Percentiles rank a stretch among this genome's conserved stretches.
These are phyloP conservation scores for Pachyrhizus erosus DNA, from an alignment of 306 rosid genomes.

Conservation along the genomic window DNA sequence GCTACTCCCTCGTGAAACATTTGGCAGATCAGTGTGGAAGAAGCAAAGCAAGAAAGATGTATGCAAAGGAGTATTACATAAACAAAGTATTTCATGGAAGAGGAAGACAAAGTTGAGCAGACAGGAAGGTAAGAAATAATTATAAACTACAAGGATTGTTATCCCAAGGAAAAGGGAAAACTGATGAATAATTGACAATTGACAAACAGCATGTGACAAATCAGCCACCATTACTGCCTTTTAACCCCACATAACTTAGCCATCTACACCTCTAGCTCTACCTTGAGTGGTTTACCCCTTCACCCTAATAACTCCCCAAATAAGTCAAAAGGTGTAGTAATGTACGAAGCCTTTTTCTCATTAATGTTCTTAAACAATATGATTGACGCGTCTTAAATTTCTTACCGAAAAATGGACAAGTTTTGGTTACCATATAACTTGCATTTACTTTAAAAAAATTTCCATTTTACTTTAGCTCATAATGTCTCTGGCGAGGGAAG, in stretches of 20 bases:
- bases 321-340: not conserved
- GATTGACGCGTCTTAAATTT: not conserved
- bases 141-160: not conserved
- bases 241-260: not conserved
- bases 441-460: not conserved
- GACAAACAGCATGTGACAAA: not conserved
- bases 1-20: not conserved
- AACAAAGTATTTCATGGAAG: not conserved
- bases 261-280: not conserved
- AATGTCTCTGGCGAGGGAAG: not conserved
- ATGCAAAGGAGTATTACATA: not conserved
- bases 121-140: not conserved
- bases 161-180: not conserved
- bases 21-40: not conserved
- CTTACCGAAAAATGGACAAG: not conserved
- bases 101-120: not conserved
- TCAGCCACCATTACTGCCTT: constrained; percentile 21
- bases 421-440: not conserved
- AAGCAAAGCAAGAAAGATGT: not conserved
- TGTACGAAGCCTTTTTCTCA: not conserved
- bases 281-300: not conserved
- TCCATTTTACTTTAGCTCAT: not conserved
- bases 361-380: not conserved
- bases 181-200: not conserved
- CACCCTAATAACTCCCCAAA: not conserved